These are phyloP conservation scores for Ogataea ramenticola DNA, from an alignment of 805 yeast genomes.

Conservation along the genomic window DNA sequence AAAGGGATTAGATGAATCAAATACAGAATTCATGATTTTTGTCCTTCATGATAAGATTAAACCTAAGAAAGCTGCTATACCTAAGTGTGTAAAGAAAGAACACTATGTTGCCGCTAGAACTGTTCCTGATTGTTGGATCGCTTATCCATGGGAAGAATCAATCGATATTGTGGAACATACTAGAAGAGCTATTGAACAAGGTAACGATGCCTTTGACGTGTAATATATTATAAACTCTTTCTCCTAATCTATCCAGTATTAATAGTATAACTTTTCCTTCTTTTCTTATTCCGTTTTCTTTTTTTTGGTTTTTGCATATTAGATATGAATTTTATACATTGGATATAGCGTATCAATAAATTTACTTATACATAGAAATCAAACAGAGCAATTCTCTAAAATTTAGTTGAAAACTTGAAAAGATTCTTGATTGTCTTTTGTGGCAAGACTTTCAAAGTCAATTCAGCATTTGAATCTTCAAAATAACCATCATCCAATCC, in stretches of 20 bases:
- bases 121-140: constrained; percentile 78
- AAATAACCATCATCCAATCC: constrained; percentile 6
- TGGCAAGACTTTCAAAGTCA: constrained; percentile 5
- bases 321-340: not conserved
- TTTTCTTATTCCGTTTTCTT: not conserved
- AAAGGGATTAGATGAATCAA: constrained; percentile 40
- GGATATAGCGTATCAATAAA: not conserved
- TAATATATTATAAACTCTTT: no score
- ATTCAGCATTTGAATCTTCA: constrained; percentile 20
- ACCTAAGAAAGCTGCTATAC: constrained; percentile 65
- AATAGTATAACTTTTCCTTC: no score
- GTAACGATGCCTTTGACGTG: constrained; percentile 40
- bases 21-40: constrained; percentile 65
- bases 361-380: constrained; percentile 2
- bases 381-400: not conserved
- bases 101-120: constrained; percentile 67
- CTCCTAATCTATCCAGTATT: no score
- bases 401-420: not conserved
- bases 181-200: constrained; percentile 64
- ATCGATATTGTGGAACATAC: constrained; percentile 70
- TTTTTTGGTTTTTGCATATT: not conserved
- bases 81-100: constrained; percentile 52
- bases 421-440: not conserved
- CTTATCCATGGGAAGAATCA: constrained; percentile 84
- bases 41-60: constrained; percentile 73